Conservation (phyloP, 805 yeast genomes). For the Candida sonorensis region DNA sequence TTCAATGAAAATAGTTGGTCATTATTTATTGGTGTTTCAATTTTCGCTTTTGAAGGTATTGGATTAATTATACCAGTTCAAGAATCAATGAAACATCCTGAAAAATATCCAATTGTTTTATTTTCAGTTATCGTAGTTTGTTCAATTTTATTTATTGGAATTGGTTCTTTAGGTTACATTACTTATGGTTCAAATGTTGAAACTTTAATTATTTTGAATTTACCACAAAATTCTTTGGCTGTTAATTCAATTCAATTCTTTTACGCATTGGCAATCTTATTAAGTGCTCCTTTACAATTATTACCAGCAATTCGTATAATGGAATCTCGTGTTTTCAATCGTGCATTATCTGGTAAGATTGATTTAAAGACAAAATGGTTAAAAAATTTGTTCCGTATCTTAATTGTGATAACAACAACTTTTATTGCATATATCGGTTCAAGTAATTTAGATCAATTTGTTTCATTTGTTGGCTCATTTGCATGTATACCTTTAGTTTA, state of each 20-base stretch:
- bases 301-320: constrained; percentile 74
- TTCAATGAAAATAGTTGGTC: constrained; percentile 59
- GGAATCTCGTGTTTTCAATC: constrained; percentile 54
- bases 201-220: constrained; percentile 64
- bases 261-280: constrained; percentile 65
- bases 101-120: constrained; percentile 62
- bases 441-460: constrained; percentile 62
- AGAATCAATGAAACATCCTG: constrained; percentile 73
- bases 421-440: constrained; percentile 62
- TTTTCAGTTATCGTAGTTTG: constrained; percentile 56
- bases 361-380: constrained; percentile 53
- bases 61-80: constrained; percentile 78
- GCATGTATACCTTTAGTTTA: constrained; percentile 83
- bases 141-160: constrained; percentile 50
- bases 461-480: constrained; percentile 76
- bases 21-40: constrained; percentile 74
- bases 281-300: constrained; percentile 75
- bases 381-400: constrained; percentile 52
- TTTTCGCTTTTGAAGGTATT: constrained; percentile 84
- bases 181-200: constrained; percentile 60
- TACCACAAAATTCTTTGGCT: constrained; percentile 59
- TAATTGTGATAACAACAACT: constrained; percentile 48
- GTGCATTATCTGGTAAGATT: constrained; percentile 47
- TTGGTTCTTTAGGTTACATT: constrained; percentile 64
- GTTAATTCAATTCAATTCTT: constrained; percentile 63